Evolutionary conservation across 2,329 filamentous ascomycete genomes (phyloP), one percentile per base, ranked within the genome.

Genomic region (Claviceps arundinis): DNA sequence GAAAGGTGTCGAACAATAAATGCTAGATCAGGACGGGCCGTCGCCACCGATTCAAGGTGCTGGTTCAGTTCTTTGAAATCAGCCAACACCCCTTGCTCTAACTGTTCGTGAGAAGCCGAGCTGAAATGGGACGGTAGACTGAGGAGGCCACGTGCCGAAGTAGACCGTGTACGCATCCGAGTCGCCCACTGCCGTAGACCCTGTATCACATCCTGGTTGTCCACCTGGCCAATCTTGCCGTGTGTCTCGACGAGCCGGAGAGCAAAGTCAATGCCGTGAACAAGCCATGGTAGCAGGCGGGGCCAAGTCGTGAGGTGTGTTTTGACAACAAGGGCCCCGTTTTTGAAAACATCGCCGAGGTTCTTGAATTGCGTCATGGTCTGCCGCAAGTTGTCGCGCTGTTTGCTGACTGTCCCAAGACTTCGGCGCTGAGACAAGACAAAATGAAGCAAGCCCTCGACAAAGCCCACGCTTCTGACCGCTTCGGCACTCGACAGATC

Each of bases 401-500:
- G 64, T 14, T 61, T 63, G 3, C 72, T 57, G 13, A 68, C 61
- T 17, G 66, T 57, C 43, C 71, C 67, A 37, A 84, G 68, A 5
- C 69, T 66, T 47, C 65, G 66, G 54, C 84, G 75, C 64, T 90
- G 86, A 3, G 71, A 68, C 13, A 87, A 62, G 1, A 79, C 65
- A n/a, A 81, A 69, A 54, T 84, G 76, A 34, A 97, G 71, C 54
- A 96, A 75, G 26, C 90, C 89, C 64, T 98, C 93, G n/a, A 96
- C 72, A 57, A 87, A 87, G 0, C 89, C 89, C 48, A 87, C 77
- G 63, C 89, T 90, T 61, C 90, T 79, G 43, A 78, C 76, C 7
- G 93, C 78, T 59, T 96, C 89, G 8, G 87, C 84, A 43, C 82
- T 77, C 45, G 85, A 95, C 41, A 98, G 70, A 57, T 98, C 94